These are phyloP conservation scores for Chrysosporium keratinophilum DNA, from an alignment of 2,329 filamentous ascomycete genomes.

Conservation along the genomic window DNA sequence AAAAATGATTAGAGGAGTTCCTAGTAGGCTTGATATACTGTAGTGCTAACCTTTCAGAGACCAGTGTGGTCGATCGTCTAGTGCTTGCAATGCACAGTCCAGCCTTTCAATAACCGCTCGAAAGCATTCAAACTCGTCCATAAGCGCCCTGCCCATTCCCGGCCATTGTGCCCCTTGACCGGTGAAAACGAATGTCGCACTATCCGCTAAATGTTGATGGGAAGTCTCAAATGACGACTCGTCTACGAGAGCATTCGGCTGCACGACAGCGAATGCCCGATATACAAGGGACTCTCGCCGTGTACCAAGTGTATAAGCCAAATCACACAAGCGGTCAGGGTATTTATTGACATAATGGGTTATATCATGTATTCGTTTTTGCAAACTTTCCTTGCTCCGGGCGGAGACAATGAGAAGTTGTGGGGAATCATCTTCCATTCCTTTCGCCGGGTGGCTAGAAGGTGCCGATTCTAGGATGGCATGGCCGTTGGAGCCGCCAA, in stretches of 20 bases:
- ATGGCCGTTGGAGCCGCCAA: slow-evolving; percentile 37
- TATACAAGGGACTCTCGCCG: slow-evolving; percentile 17
- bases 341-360: slow-evolving; percentile 17
- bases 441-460: not conserved
- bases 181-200: slow-evolving; percentile 14
- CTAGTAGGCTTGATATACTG: not conserved
- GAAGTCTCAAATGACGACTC: not conserved
- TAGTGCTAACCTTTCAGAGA: not conserved
- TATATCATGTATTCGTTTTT: slow-evolving; percentile 16
- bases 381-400: slow-evolving; percentile 19
- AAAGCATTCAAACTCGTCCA: not conserved
- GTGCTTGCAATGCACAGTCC: not conserved
- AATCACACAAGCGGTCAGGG: slow-evolving; percentile 15
- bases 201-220: not conserved
- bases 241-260: not conserved
- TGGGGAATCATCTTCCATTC: not conserved
- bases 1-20: not conserved
- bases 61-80: not conserved
- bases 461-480: slow-evolving; percentile 25
- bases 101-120: not conserved
- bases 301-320: slow-evolving; percentile 21
- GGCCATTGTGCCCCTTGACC: slow-evolving; percentile 17
- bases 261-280: slow-evolving; percentile 16
- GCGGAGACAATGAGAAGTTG: slow-evolving; percentile 21
- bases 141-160: slow-evolving; percentile 3